Percentiles rank a stretch among this genome's conserved stretches.
These are phyloP conservation scores for Agapanthus africanus DNA, from an alignment of 106 monocot genomes.

Conservation along the genomic window DNA sequence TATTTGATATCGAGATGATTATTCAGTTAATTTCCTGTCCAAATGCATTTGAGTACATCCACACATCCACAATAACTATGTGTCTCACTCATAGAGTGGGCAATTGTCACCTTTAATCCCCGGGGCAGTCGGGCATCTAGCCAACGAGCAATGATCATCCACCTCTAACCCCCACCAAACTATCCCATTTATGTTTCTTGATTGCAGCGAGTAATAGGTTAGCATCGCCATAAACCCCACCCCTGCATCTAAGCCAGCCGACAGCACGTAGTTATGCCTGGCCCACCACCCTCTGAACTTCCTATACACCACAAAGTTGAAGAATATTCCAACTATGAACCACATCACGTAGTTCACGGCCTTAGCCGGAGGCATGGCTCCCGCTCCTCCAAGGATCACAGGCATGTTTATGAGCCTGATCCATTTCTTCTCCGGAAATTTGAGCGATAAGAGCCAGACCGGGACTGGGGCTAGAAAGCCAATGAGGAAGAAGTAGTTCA, in stretches of 20 bases:
- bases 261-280: slow-evolving; percentile 38
- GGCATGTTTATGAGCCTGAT: slow-evolving; percentile 30
- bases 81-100: slow-evolving; percentile 5
- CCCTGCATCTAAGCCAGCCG: slow-evolving; percentile 42
- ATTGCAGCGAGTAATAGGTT: slow-evolving; percentile 16
- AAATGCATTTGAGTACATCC: too few species aligned
- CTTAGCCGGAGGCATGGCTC: slow-evolving; percentile 20
- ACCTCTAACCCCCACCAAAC: slow-evolving; percentile 38
- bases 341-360: slow-evolving; percentile 29
- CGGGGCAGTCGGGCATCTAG: slow-evolving; percentile 38
- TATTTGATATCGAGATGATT: too few species aligned
- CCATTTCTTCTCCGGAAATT: slow-evolving; percentile 29
- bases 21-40: too few species aligned
- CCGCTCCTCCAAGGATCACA: slow-evolving; percentile 12
- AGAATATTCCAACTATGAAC: slow-evolving; percentile 24
- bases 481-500: slow-evolving; percentile 32
- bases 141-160: slow-evolving; percentile 32
- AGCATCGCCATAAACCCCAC: slow-evolving; percentile 39
- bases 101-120: slow-evolving; percentile 13
- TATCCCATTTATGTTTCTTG: slow-evolving; percentile 20
- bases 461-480: slow-evolving; percentile 23
- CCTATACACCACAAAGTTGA: slow-evolving; percentile 26
- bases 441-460: slow-evolving; percentile 17
- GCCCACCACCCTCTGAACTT: slow-evolving; percentile 31
- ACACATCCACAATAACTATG: too few species aligned